Conservation (phyloP, 1,139 yeast species). For the Hansenula sp. region DNA sequence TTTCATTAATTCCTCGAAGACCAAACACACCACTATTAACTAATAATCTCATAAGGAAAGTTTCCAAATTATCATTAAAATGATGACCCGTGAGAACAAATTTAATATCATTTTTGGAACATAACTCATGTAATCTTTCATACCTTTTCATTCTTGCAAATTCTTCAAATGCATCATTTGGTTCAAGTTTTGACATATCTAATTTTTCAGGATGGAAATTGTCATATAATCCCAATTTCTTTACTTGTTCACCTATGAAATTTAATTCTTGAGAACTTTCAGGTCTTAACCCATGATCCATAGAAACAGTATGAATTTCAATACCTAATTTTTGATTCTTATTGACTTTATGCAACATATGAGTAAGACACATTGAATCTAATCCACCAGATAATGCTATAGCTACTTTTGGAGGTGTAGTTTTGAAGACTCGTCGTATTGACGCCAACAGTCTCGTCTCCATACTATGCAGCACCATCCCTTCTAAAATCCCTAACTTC, state of each 20-base stretch:
- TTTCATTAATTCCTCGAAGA: slow-evolving; percentile 34
- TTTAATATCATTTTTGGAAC: slow-evolving; percentile 26
- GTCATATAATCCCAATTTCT: slow-evolving; percentile 10
- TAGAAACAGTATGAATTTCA: slow-evolving; percentile 45
- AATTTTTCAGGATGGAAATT: background rate
- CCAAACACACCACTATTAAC: slow-evolving; percentile 59
- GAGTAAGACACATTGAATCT: slow-evolving; percentile 69
- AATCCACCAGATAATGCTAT: slow-evolving; percentile 78
- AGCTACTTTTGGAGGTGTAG: slow-evolving; percentile 14
- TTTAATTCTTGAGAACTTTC: slow-evolving; percentile 39
- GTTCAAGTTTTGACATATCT: background rate
- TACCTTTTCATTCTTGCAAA: slow-evolving; percentile 55
- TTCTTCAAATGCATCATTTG: slow-evolving; percentile 40
- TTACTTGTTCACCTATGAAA: slow-evolving; percentile 11
- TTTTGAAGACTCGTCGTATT: slow-evolving; percentile 1
- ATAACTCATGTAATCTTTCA: slow-evolving; percentile 33
- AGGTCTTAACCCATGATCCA: slow-evolving; percentile 51
- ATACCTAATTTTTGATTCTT: slow-evolving; percentile 23
- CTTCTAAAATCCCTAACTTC: too few relatives aligned
- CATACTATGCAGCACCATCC: background rate
- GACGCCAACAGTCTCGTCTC: background rate
- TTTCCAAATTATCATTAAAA: slow-evolving; percentile 68
- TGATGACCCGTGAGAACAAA: slow-evolving; percentile 62
- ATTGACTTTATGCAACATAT: slow-evolving; percentile 34
- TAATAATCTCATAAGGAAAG: slow-evolving; percentile 53